Conservation (phyloP, 1,284 basidiomycete genomes). For the Ustilago lituana region DNA sequence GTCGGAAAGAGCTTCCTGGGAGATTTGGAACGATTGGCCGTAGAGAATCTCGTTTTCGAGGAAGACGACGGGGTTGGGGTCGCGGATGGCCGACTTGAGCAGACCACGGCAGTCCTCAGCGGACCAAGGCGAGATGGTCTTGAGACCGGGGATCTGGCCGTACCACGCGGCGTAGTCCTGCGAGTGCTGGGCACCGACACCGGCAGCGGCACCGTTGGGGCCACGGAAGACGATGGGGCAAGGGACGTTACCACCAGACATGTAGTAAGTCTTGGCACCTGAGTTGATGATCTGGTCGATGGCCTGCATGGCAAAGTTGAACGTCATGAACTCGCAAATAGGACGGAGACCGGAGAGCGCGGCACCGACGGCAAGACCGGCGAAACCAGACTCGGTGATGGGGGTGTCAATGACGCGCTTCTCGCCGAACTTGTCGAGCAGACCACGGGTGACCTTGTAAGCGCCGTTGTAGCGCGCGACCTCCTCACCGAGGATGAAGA, state of each 20-base stretch:
- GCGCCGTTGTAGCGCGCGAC: slow-evolving; percentile 99
- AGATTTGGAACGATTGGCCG: slow-evolving; percentile 95
- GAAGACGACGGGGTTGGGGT: slow-evolving; percentile 97
- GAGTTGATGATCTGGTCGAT: slow-evolving; percentile 99
- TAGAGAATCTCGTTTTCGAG: slow-evolving; percentile 99
- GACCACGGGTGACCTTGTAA: slow-evolving; percentile 87
- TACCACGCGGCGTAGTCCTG: slow-evolving; percentile 78
- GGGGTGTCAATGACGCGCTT: slow-evolving; percentile 89
- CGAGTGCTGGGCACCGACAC: slow-evolving; percentile 82
- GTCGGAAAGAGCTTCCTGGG: slow-evolving; percentile 91
- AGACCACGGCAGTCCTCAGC: slow-evolving; percentile 98
- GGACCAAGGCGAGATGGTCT: slow-evolving; percentile 96
- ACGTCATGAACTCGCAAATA: slow-evolving; percentile 99
- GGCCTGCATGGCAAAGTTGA: slow-evolving; percentile 74
- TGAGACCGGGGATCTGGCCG: slow-evolving; percentile 92
- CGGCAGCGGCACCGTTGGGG: slow-evolving; percentile 96
- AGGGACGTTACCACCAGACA: slow-evolving; percentile 97
- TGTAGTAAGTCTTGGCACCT: slow-evolving; percentile 99
- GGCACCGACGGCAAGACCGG: slow-evolving; percentile 93
- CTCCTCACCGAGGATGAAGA: slow-evolving; percentile 97
- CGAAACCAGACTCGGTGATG: slow-evolving; percentile 98
- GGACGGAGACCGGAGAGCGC: slow-evolving; percentile 93
- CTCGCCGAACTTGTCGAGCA: slow-evolving; percentile 99
- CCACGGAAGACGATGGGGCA: slow-evolving; percentile 99
- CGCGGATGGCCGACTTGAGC: slow-evolving; percentile 95